Evolutionary conservation across 129 eudicot species (phyloP).

Genomic region (Escallonia rubra): DNA sequence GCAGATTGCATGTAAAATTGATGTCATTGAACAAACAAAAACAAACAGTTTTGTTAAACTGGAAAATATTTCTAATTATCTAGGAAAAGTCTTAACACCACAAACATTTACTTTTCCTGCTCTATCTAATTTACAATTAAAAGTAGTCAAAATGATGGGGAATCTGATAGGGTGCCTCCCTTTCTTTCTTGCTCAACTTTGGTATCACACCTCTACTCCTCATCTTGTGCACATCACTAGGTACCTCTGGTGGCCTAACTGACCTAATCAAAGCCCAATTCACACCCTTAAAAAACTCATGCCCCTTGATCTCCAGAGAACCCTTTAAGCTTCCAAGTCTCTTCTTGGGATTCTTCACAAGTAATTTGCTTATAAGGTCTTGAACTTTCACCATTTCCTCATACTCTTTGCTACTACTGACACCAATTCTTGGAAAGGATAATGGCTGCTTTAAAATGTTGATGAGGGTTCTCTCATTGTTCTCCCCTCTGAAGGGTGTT

Average conservation of each 20-base stretch:
- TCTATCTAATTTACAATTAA: constrained; percentile 15
- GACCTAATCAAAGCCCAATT: constrained; percentile 90
- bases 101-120: background rate
- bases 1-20: too few species aligned
- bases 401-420: constrained; percentile 52
- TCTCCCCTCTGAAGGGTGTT: constrained; percentile 79
- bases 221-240: constrained; percentile 44
- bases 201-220: constrained; percentile 42
- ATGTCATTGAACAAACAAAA: too few species aligned
- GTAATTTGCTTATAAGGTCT: constrained; percentile 58
- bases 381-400: constrained; percentile 69
- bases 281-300: constrained; percentile 74
- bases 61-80: too few species aligned
- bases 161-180: constrained; percentile 73
- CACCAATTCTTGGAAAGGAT: constrained; percentile 61
- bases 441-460: constrained; percentile 61
- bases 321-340: constrained; percentile 70
- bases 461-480: constrained; percentile 67
- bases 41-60: too few species aligned
- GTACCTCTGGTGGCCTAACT: constrained; percentile 79
- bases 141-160: constrained; percentile 76
- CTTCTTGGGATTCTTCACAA: constrained; percentile 71
- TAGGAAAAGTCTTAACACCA: too few species aligned
- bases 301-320: constrained; percentile 63
- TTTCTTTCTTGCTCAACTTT: constrained; percentile 67